Conservation (phyloP, 1,284 basidiomycete genomes). For the Ustilago shanxiensis region DNA sequence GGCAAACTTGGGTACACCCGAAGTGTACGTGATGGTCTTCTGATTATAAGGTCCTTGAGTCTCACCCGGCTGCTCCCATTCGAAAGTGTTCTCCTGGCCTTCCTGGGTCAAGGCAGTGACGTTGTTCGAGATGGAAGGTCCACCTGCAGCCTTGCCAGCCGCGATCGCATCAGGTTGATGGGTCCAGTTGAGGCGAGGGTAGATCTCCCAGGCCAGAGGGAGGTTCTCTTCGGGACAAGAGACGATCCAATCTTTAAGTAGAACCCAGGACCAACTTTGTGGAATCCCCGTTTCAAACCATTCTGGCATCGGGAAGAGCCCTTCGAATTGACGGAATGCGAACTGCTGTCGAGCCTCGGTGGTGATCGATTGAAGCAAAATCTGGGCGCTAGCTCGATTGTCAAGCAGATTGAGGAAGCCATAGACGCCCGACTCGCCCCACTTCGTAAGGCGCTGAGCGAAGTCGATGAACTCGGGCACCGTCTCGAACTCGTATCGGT, state of each 20-base stretch:
- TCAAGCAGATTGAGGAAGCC: slow-evolving; percentile 57
- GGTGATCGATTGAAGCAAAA: slow-evolving; percentile 58
- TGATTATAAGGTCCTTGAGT: slow-evolving; percentile 57
- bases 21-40: slow-evolving; percentile 47
- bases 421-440: slow-evolving; percentile 58
- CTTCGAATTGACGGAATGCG: slow-evolving; percentile 53
- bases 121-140: slow-evolving; percentile 56
- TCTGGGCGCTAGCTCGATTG: slow-evolving; percentile 55
- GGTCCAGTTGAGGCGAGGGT: slow-evolving; percentile 51
- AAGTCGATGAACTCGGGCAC: slow-evolving; percentile 58
- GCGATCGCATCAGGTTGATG: slow-evolving; percentile 53
- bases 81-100: slow-evolving; percentile 45
- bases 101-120: slow-evolving; percentile 49
- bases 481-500: slow-evolving; percentile 51
- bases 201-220: slow-evolving; percentile 57
- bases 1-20: slow-evolving; percentile 47
- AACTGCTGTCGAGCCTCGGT: slow-evolving; percentile 60
- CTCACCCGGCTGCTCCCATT: slow-evolving; percentile 53
- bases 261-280: slow-evolving; percentile 62
- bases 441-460: slow-evolving; percentile 52
- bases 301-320: slow-evolving; percentile 49
- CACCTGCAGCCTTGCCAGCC: slow-evolving; percentile 49
- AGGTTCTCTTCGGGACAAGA: slow-evolving; percentile 50
- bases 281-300: slow-evolving; percentile 63
- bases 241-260: slow-evolving; percentile 52